Conservation (phyloP, 148 eudicot species). For the Fagopyrum esculentum region DNA sequence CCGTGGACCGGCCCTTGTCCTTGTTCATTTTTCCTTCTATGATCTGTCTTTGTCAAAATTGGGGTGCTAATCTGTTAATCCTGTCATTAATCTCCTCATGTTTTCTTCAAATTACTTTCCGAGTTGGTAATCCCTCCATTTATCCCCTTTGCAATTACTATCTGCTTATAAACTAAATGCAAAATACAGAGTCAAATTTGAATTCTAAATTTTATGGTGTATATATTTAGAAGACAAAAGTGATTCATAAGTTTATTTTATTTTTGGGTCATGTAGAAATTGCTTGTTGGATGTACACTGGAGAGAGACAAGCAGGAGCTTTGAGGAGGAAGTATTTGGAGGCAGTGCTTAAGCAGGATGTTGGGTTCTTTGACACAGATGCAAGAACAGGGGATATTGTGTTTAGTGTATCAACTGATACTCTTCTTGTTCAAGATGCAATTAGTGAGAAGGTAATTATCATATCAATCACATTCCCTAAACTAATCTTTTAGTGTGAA, state of each 20-base stretch:
- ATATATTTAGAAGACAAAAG: not conserved
- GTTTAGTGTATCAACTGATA: constrained; percentile 90
- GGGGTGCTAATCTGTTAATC: constrained; percentile 13
- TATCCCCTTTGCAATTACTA: not conserved
- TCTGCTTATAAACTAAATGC: not conserved
- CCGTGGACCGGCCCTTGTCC: constrained; percentile 52
- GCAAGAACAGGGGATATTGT: constrained; percentile 99
- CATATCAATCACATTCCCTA: not conserved
- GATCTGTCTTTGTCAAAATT: constrained; percentile 35
- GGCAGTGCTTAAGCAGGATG: constrained; percentile 91
- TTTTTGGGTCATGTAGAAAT: constrained; percentile 47
- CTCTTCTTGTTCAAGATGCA: constrained; percentile 99
- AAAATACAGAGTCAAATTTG: not conserved
- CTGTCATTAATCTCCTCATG: not conserved
- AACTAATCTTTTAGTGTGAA: not conserved
- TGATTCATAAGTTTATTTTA: not conserved
- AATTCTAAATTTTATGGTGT: not conserved
- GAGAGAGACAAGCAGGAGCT: constrained; percentile 95
- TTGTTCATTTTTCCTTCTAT: constrained; percentile 24
- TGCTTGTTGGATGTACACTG: constrained; percentile 97
- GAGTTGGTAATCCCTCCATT: too few relatives aligned
- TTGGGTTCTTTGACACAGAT: constrained; percentile 97
- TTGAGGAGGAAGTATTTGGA: constrained; percentile 88
- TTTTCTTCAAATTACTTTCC: not conserved
- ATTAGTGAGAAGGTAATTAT: constrained; percentile 84